Conservation (phyloP, 495 filamentous ascomycete species). For the Penicillium malachiteum region DNA sequence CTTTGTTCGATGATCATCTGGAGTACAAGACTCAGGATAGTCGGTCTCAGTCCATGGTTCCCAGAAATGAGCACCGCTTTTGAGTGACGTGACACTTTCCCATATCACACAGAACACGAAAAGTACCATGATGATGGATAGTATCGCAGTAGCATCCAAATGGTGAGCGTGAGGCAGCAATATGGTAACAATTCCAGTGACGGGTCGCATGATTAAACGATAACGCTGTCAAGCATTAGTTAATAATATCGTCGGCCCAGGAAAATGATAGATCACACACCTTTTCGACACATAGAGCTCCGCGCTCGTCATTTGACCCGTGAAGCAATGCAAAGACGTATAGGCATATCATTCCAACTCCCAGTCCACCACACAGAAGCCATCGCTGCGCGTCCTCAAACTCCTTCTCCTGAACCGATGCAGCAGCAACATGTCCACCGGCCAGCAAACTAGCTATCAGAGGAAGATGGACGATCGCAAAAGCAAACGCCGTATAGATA, state of each 20-base stretch:
- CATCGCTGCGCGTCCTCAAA: constrained; percentile 32
- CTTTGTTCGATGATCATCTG: neutral
- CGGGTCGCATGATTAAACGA: constrained; percentile 34
- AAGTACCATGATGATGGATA: constrained; percentile 37
- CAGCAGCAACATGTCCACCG: constrained; percentile 39
- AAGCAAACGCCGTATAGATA: constrained; percentile 32
- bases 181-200: constrained; percentile 30
- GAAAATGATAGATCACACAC: constrained; percentile 10
- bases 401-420: constrained; percentile 20
- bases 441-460: constrained; percentile 38
- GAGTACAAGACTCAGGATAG: constrained; percentile 21
- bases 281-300: constrained; percentile 28
- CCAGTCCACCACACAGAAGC: constrained; percentile 39
- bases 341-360: constrained; percentile 35
- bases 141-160: constrained; percentile 23
- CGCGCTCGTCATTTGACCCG: constrained; percentile 27
- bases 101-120: constrained; percentile 31
- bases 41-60: constrained; percentile 33
- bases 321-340: constrained; percentile 36
- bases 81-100: constrained; percentile 36
- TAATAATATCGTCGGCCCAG: neutral
- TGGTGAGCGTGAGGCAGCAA: constrained; percentile 29
- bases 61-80: constrained; percentile 28
- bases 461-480: constrained; percentile 40
- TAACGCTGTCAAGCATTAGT: constrained; percentile 16